These are phyloP conservation scores for Suillus spraguei DNA, from an alignment of 768 basidiomycete species.

Conservation along the genomic window DNA sequence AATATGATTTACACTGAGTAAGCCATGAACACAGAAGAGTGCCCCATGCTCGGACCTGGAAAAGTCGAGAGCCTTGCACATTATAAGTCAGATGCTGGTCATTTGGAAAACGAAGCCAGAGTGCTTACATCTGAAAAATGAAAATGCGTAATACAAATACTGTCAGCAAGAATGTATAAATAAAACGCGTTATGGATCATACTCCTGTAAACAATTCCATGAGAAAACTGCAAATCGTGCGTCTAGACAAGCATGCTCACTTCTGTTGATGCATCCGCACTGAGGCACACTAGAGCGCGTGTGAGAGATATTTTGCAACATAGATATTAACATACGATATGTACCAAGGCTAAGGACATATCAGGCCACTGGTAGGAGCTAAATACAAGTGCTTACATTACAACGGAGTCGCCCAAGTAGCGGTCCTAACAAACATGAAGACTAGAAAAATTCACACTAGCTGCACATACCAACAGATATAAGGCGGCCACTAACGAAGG, in stretches of 20 bases:
- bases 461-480: conserved; percentile 27
- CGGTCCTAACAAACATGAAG: conserved; percentile 25
- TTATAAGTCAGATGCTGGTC: not conserved
- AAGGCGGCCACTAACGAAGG: conserved; percentile 27
- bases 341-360: not conserved
- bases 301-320: not conserved
- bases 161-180: not conserved
- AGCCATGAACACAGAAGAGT: conserved; percentile 33
- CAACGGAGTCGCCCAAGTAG: conserved; percentile 32
- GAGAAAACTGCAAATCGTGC: not conserved
- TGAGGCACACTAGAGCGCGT: not conserved
- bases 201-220: not conserved
- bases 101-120: not conserved
- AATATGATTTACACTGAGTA: conserved; percentile 27
- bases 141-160: not conserved
- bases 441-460: not conserved
- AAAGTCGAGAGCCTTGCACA: conserved; percentile 27
- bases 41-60: conserved; percentile 35
- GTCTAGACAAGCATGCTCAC: not conserved
- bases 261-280: not conserved
- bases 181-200: not conserved
- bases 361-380: not conserved
- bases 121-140: conserved; percentile 5
- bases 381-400: conserved; percentile 23
- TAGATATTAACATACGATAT: conserved; percentile 1